Evolutionary conservation across 768 basidiomycete species (phyloP).

Genomic region (Russula brevipes): DNA sequence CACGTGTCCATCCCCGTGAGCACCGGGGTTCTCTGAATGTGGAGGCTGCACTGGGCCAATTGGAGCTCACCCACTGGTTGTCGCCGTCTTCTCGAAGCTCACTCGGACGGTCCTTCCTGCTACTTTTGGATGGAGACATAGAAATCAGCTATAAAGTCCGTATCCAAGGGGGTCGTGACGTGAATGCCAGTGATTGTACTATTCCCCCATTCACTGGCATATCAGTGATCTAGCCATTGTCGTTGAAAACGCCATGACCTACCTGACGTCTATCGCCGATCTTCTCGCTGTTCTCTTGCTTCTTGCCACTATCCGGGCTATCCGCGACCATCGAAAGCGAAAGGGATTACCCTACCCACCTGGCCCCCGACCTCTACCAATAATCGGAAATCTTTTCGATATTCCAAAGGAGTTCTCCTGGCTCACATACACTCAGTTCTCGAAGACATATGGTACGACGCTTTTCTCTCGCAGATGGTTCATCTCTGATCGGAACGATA

Average conservation of each 20-base stretch:
- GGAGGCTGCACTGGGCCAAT: too few species aligned
- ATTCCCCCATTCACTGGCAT: too few species aligned
- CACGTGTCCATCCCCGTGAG: too few species aligned
- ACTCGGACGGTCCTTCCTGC: too few species aligned
- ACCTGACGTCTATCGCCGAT: neutral
- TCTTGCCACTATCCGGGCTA: neutral
- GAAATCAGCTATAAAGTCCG: too few species aligned
- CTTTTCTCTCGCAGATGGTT: neutral
- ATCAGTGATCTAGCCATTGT: too few species aligned
- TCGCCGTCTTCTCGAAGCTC: too few species aligned
- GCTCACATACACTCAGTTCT: neutral
- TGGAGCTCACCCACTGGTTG: too few species aligned
- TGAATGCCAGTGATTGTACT: too few species aligned
- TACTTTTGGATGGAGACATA: too few species aligned
- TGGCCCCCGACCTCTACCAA: slow-evolving; percentile 11
- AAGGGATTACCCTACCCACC: slow-evolving; percentile 6
- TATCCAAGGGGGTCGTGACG: too few species aligned
- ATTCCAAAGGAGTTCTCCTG: slow-evolving; percentile 9
- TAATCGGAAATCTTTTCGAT: slow-evolving; percentile 14
- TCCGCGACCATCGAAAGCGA: neutral
- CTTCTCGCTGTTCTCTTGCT: neutral
- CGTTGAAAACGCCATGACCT: neutral
- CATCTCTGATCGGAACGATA: neutral
- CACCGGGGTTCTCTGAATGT: too few species aligned
- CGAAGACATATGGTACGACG: slow-evolving; percentile 7